Evolutionary conservation across 768 basidiomycete species (phyloP), one percentile per base, ranked within the genome.

Genomic region (Pseudohyphozyma bogoriensis): DNA sequence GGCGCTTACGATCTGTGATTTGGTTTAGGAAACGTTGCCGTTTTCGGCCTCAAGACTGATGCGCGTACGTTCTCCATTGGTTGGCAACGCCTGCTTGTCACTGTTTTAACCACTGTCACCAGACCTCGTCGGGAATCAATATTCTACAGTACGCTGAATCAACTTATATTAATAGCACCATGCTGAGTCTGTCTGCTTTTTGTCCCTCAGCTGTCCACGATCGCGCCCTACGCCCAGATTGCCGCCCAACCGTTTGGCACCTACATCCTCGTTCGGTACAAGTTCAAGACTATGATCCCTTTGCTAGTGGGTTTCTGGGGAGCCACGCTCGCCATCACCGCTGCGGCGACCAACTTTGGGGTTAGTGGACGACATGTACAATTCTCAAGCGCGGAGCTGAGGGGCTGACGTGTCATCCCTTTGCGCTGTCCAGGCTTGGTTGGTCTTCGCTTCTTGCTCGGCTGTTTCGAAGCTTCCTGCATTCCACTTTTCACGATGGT

Each of bases 401-500:
- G n/a, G n/a, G n/a, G n/a, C n/a, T n/a, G n/a, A 68, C 68, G 65
- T 60, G 0, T 50, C 44, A 10, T 55, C 68, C 9, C 60, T 70
- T 29, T 58, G 63, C 31, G 70, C 53, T 73, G 64, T 58, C 55
- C 26, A 5, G 42, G 67, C 2, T 68, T 76, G 15, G 58, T 69
- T 22, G 73, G 69, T 26, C 70, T 69, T 24, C 67, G 74, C 37
- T 73, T 73, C 72, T 59, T 75, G 35, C 69, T 75, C 22, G 74
- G 74, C 36, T 64, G 68, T 15, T 74, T 73, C 51, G 74, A 74
- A 56, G 68, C 58, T n/a, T 54, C 71, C 5, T 73, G 73, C 59
- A 62, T 76, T 6, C 73, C 75, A 0, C 63, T 75, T 13, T 75
- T 76, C 65, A 66, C 73, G 24, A 63, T 76, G 54, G 68, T 76